phyloP scores from a whole-genome alignment of 805 yeast genomes.

The Torulaspora franciscae region DNA sequence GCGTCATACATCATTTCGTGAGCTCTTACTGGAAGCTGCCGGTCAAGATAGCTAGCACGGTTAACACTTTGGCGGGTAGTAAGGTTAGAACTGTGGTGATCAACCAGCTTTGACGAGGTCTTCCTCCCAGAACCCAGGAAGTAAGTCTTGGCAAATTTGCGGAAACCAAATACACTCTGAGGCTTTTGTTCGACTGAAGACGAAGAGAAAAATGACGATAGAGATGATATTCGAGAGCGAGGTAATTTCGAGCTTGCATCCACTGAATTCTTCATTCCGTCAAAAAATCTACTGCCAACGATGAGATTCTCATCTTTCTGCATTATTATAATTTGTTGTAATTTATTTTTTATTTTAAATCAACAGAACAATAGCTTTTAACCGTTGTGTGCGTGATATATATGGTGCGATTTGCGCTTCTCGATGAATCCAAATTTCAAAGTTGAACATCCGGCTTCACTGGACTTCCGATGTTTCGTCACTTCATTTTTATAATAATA shows the following conservation, averaged over 20 bases:
- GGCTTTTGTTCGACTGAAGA: slow-evolving; percentile 7
- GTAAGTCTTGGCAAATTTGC: slow-evolving; percentile 28
- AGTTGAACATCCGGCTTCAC: background rate
- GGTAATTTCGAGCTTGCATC: slow-evolving; percentile 1
- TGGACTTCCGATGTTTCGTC: background rate
- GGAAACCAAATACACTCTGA: slow-evolving; percentile 28
- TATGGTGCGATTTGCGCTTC: background rate
- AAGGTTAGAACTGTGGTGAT: background rate
- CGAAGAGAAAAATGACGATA: slow-evolving; percentile 17
- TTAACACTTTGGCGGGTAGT: background rate
- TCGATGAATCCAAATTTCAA: background rate
- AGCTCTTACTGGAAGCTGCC: background rate
- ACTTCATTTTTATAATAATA: slow-evolving; percentile 1
- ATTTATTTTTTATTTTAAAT: slow-evolving; percentile 1
- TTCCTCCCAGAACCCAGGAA: slow-evolving; percentile 14
- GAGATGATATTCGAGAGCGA: slow-evolving; percentile 11
- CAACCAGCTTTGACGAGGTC: background rate
- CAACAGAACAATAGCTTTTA: background rate
- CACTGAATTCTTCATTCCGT: slow-evolving; percentile 4
- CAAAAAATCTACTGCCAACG: slow-evolving; percentile 4
- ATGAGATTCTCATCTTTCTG: slow-evolving; percentile 8
- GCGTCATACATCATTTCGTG: background rate
- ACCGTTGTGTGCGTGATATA: background rate
- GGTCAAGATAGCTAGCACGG: background rate
- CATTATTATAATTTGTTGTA: slow-evolving; percentile 2